phyloP scores from a whole-genome alignment of 129 eudicot species.

The Tanacetum coccineum region DNA sequence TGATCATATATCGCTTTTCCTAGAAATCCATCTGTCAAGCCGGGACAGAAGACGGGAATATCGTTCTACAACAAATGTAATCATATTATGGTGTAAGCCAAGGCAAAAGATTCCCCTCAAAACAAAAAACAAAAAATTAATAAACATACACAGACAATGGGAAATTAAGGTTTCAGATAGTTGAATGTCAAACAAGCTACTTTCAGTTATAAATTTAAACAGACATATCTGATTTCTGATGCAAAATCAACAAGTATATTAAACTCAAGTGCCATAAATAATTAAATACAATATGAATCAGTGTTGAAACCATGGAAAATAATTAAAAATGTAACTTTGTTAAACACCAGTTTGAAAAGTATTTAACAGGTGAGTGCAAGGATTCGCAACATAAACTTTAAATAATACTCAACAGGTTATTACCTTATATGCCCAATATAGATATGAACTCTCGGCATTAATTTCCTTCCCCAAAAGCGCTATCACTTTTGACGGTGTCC shows the following conservation, averaged over 20 bases:
- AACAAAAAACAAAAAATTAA: background rate
- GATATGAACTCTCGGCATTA: constrained; percentile 76
- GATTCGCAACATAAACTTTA: background rate
- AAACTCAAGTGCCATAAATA: background rate
- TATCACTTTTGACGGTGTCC: constrained; percentile 95
- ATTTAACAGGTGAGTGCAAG: too few species aligned
- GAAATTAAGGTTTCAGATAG: too few species aligned
- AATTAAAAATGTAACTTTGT: too few species aligned
- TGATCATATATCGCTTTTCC: constrained; percentile 94
- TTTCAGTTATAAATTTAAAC: background rate
- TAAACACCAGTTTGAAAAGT: too few species aligned
- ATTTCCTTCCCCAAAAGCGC: constrained; percentile 96
- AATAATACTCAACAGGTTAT: background rate
- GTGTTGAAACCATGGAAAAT: background rate
- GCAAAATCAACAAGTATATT: too few species aligned
- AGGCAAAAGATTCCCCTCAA: background rate
- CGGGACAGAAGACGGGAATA: constrained; percentile 83
- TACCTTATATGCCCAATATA: constrained; percentile 97
- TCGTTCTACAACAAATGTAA: constrained; percentile 44
- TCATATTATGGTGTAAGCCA: background rate
- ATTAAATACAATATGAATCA: background rate
- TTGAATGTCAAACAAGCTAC: background rate
- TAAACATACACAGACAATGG: too few species aligned
- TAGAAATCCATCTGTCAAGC: constrained; percentile 84
- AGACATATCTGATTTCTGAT: background rate